Evolutionary conservation across 257 asterid genomes (phyloP).

Genomic region (Linderniella brevidens): DNA sequence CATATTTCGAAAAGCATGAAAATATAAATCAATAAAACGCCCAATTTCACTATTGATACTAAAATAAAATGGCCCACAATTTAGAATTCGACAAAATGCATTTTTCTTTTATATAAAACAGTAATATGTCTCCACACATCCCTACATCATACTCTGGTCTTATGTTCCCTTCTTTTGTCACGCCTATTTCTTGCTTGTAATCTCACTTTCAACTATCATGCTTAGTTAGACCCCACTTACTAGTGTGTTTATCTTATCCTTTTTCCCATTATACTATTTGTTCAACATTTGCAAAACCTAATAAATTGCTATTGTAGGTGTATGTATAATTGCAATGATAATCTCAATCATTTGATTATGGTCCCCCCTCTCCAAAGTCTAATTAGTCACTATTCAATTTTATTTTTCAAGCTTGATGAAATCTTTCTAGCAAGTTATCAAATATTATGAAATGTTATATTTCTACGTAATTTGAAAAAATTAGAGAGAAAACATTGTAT

Average conservation of each 20-base stretch:
- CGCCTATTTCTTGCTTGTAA: slow-evolving; percentile 19
- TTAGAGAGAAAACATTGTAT: too few relatives aligned
- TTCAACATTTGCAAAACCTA: too few relatives aligned
- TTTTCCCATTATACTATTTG: slow-evolving; percentile 1
- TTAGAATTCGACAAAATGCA: slow-evolving; percentile 16
- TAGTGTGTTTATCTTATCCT: neutral
- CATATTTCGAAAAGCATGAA: too few relatives aligned
- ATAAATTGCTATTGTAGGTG: slow-evolving; percentile 1
- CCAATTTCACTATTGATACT: too few relatives aligned
- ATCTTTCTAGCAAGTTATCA: neutral
- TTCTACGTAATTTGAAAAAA: too few relatives aligned
- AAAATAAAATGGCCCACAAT: slow-evolving; percentile 14
- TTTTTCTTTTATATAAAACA: slow-evolving; percentile 5
- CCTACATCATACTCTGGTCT: slow-evolving; percentile 23
- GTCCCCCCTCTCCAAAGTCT: neutral
- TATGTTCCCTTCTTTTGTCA: slow-evolving; percentile 18
- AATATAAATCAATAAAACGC: too few relatives aligned
- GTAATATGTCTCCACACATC: slow-evolving; percentile 23
- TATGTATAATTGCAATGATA: slow-evolving; percentile 11
- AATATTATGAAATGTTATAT: too few relatives aligned
- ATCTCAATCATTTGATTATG: slow-evolving; percentile 24
- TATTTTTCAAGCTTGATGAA: neutral
- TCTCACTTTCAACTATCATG: slow-evolving; percentile 25
- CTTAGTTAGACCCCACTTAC: slow-evolving; percentile 14
- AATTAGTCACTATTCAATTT: neutral